Evolutionary conservation across 257 asterid genomes (phyloP), one percentile per base, ranked within the genome.

Genomic region (Fraxinus excelsior): DNA sequence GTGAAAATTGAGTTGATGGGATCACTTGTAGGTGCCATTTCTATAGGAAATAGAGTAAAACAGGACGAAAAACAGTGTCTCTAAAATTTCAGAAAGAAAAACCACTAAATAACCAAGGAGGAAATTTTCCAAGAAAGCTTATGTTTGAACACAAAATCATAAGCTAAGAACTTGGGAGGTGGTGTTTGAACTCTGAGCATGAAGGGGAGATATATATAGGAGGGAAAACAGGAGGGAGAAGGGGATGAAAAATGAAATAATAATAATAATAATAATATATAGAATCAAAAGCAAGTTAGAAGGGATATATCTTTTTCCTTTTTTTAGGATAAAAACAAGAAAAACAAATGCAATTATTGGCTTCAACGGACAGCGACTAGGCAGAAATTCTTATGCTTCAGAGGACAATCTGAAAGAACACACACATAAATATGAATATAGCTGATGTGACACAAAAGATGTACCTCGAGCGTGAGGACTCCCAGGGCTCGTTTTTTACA

Each of bases 21-120:
- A 78, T 78, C 78, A 72, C 82, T 75, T 65, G 81, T 75, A 31
- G 87, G 85, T 62, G 83, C 85, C 87, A 84, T 81, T 35, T 35
- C 18, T 3, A 25, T 37, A 23, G 60, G 66, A 32, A 67, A 70
- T 46, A 34, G 77, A 37, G 67, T 25, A 35, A 65, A 76, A 65
- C 71, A 58, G 56, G 56, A 46, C 7, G 56, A 4, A 46, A 13
- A 46, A 46, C n/a, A 46, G 56, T 46, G n/a, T 14, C 71, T 12
- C 66, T 28, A 34, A 51, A 29, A 32, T 9, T 23, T 18, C 16
- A 37, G 35, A 26, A 25, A 10, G 25, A 14, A 14, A 5, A 8
- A 42, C 10, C 40, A 25, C 31, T 12, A 62, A 26, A 11, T 2
- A 25, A 62, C 5, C 37, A 44, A 42, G 49, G 2, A 42, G 49